phyloP scores from a whole-genome alignment of 805 yeast genomes.

The Jamesozyma gamospora region DNA sequence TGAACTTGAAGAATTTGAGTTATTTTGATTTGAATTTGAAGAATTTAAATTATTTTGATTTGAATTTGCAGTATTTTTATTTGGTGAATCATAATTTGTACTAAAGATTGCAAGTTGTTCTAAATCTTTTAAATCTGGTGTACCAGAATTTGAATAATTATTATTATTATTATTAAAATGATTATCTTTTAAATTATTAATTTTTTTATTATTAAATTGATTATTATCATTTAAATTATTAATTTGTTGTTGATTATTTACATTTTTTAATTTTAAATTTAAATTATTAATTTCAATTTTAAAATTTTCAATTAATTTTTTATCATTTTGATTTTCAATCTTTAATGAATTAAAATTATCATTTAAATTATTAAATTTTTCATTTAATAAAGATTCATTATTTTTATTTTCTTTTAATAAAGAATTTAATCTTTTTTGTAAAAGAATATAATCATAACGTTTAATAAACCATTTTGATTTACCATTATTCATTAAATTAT shows the following conservation, averaged over 20 bases:
- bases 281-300: slow-evolving; percentile 1
- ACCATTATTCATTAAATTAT: slow-evolving; percentile 38
- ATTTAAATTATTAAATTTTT: slow-evolving; percentile 2
- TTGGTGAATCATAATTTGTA: slow-evolving; percentile 22
- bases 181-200: neutral
- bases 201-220: neutral
- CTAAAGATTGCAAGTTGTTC: slow-evolving; percentile 27
- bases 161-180: neutral
- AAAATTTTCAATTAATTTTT: neutral
- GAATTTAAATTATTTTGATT: neutral
- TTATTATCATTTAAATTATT: neutral
- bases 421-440: neutral
- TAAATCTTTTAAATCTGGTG: slow-evolving; percentile 26
- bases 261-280: neutral
- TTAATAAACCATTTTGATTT: slow-evolving; percentile 28
- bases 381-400: neutral
- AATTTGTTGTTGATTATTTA: neutral
- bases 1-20: neutral
- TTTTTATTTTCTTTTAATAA: slow-evolving; percentile 5
- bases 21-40: slow-evolving; percentile 4
- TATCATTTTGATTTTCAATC: neutral
- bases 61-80: neutral
- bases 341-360: neutral
- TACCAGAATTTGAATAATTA: slow-evolving; percentile 13
- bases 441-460: slow-evolving; percentile 4